Evolutionary conservation across 2,329 filamentous ascomycete genomes (phyloP).

Genomic region (Talaromyces sp.): DNA sequence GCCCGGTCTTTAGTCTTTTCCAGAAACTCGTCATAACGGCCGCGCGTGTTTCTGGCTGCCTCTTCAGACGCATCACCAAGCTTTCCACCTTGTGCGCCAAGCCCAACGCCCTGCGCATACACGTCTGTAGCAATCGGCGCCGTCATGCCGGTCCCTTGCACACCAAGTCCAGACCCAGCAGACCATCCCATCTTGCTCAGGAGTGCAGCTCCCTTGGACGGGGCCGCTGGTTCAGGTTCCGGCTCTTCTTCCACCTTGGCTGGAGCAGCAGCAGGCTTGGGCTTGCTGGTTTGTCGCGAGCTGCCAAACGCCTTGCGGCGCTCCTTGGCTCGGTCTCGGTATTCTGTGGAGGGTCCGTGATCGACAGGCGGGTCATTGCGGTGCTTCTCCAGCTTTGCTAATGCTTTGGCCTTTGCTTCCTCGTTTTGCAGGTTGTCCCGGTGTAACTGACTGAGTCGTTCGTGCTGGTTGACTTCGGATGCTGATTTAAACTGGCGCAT

Average conservation of each 20-base stretch:
- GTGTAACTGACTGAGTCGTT: constrained; percentile 55
- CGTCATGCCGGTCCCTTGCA: constrained; percentile 45
- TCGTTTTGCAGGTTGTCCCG: constrained; percentile 52
- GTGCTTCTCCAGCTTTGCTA: constrained; percentile 41
- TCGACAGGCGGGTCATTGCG: constrained; percentile 24
- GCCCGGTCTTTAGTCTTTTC: constrained; percentile 45
- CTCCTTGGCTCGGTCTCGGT: constrained; percentile 45
- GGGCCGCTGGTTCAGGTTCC: constrained; percentile 22
- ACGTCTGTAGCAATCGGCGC: constrained; percentile 45
- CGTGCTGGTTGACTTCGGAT: constrained; percentile 56
- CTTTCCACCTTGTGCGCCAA: constrained; percentile 47
- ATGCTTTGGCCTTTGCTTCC: constrained; percentile 38
- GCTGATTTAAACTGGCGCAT: constrained; percentile 54
- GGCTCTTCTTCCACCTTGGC: constrained; percentile 24
- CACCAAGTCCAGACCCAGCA: constrained; percentile 44
- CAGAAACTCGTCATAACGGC: constrained; percentile 45
- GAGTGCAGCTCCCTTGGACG: constrained; percentile 48
- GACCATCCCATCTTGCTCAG: constrained; percentile 51
- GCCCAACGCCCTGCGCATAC: constrained; percentile 47
- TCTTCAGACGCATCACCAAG: constrained; percentile 46
- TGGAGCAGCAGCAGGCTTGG: constrained; percentile 16
- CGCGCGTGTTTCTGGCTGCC: constrained; percentile 45
- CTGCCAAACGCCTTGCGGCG: constrained; percentile 41
- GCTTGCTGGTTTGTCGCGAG: constrained; percentile 20
- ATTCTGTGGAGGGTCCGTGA: constrained; percentile 28